These are phyloP conservation scores for Alternaria gansuensis DNA, from an alignment of 2,329 filamentous ascomycete species.

Conservation along the genomic window DNA sequence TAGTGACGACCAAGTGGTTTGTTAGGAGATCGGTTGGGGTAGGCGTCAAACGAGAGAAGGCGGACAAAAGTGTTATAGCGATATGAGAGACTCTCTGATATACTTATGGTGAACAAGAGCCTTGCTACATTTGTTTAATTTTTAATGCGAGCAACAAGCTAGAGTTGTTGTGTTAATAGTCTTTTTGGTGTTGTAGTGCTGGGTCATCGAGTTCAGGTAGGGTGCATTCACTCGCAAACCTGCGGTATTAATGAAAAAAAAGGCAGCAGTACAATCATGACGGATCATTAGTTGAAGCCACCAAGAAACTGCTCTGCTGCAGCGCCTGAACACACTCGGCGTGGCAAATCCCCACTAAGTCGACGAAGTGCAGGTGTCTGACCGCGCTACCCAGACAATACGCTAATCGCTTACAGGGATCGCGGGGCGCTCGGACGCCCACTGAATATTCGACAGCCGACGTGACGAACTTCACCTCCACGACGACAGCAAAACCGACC, in stretches of 20 bases:
- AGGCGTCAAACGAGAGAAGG: no score
- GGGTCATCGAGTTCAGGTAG: background rate
- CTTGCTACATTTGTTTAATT: background rate
- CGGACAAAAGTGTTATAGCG: no score
- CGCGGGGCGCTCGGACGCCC: slow-evolving; percentile 25
- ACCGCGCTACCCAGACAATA: slow-evolving; percentile 8
- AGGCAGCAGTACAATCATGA: background rate
- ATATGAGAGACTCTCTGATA: background rate
- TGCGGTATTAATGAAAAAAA: background rate
- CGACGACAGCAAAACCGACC: slow-evolving; percentile 36
- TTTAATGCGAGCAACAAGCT: background rate
- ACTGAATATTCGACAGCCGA: slow-evolving; percentile 33
- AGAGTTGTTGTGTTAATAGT: background rate
- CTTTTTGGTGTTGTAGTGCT: background rate
- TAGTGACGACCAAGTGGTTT: background rate
- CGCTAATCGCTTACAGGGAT: slow-evolving; percentile 26
- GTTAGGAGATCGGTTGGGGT: background rate
- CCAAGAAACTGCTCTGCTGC: background rate
- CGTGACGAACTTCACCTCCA: slow-evolving; percentile 34
- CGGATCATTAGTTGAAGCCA: background rate
- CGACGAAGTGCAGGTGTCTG: background rate
- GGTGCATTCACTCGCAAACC: background rate
- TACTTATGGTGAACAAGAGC: background rate
- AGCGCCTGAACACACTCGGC: background rate
- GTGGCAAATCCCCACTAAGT: background rate